Conservation (phyloP, 164 flowering plant species). For the Stephania yunnanensis region DNA sequence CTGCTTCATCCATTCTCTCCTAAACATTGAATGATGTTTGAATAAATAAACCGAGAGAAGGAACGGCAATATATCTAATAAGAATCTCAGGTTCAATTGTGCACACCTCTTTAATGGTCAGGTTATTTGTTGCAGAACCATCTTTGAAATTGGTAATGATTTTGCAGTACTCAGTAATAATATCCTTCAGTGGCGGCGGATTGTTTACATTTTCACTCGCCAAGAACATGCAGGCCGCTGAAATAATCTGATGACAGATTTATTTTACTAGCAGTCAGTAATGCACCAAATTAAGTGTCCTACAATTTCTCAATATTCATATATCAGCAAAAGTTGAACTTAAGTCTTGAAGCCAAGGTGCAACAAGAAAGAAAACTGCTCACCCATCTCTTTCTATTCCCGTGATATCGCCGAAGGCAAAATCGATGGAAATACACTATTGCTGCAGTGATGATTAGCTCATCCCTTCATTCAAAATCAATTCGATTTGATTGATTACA, state of each 20-base stretch:
- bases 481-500: too few relatives aligned
- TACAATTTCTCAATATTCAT: too few relatives aligned
- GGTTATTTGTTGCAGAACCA: slow-evolving; percentile 60
- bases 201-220: slow-evolving; percentile 88
- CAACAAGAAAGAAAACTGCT: too few relatives aligned
- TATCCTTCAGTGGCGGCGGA: slow-evolving; percentile 77
- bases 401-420: too few relatives aligned
- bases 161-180: slow-evolving; percentile 69
- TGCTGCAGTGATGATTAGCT: too few relatives aligned
- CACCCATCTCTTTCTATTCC: too few relatives aligned
- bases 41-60: background rate
- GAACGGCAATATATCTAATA: background rate
- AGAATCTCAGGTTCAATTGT: slow-evolving; percentile 2
- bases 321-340: too few relatives aligned
- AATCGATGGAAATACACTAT: too few relatives aligned
- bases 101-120: slow-evolving; percentile 67
- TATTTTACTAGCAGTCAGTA: too few relatives aligned
- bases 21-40: slow-evolving; percentile 24
- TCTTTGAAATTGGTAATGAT: slow-evolving; percentile 62
- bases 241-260: slow-evolving; percentile 46
- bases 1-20: slow-evolving; percentile 83
- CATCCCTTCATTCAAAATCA: too few relatives aligned
- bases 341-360: too few relatives aligned
- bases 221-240: slow-evolving; percentile 83
- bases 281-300: slow-evolving; percentile 1